These are phyloP conservation scores for Telopea speciosissima DNA, from an alignment of 177 flowering plant genomes.

Conservation along the genomic window DNA sequence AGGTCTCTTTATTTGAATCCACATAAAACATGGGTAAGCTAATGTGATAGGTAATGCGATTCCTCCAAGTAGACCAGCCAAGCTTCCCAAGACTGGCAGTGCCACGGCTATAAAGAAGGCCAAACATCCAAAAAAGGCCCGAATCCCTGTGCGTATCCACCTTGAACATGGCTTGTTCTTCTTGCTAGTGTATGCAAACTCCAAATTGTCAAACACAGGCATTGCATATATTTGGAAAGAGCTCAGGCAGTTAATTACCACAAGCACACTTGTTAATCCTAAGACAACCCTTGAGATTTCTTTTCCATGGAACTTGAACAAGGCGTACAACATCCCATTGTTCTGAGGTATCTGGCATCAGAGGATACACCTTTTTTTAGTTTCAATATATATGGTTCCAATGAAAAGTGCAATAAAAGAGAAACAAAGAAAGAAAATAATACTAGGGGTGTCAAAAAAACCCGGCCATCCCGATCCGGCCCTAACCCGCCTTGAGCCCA, in stretches of 20 bases:
- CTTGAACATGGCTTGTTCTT: constrained; percentile 51
- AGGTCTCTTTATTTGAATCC: constrained; percentile 59
- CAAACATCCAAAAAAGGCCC: constrained; percentile 47
- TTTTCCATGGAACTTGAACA: constrained; percentile 35
- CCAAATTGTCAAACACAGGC: constrained; percentile 71
- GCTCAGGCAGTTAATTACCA: constrained; percentile 52
- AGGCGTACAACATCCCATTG: constrained; percentile 41
- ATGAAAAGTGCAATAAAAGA: too few species aligned
- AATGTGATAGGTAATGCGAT: constrained; percentile 55
- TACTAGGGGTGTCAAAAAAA: too few species aligned
- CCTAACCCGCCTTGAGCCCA: too few species aligned
- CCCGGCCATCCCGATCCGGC: too few species aligned
- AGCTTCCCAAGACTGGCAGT: constrained; percentile 51
- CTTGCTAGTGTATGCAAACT: constrained; percentile 43
- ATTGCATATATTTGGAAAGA: constrained; percentile 76
- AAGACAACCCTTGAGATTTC: constrained; percentile 42
- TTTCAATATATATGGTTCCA: too few species aligned
- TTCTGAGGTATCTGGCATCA: constrained; percentile 45
- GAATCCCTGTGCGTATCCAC: constrained; percentile 42
- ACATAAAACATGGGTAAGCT: constrained; percentile 81
- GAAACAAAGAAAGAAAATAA: too few species aligned
- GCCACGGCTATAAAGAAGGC: constrained; percentile 60
- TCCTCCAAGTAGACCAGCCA: constrained; percentile 67
- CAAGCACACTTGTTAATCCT: constrained; percentile 38
- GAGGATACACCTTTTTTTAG: neutral